A percentile compares a stretch with the other conserved stretches of the same genome.
phyloP scores from a whole-genome alignment of 768 basidiomycete species.

The Kwoniella sp. region DNA sequence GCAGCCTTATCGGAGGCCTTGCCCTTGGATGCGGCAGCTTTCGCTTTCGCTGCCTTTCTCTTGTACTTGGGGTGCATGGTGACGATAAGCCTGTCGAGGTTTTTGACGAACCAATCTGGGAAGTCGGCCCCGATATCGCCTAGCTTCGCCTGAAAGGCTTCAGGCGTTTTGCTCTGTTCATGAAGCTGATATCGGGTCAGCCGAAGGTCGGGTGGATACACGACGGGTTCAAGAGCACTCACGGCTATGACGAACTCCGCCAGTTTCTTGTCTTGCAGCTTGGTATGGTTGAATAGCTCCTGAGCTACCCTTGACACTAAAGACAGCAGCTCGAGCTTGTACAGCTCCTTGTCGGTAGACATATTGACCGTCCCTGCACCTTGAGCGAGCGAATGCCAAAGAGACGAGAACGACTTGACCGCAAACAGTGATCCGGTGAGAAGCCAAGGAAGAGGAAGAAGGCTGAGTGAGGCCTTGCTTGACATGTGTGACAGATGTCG shows the following conservation, averaged over 20 bases:
- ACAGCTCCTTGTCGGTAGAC: constrained; percentile 59
- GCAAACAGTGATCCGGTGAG: too few relatives aligned
- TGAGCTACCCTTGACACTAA: constrained; percentile 86
- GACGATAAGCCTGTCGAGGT: constrained; percentile 88
- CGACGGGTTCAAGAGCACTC: constrained; percentile 26
- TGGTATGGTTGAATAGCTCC: constrained; percentile 79
- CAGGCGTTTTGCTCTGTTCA: constrained; percentile 70
- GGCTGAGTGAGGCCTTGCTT: too few relatives aligned
- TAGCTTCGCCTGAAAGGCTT: constrained; percentile 76
- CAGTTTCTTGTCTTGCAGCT: constrained; percentile 79
- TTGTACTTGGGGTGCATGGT: constrained; percentile 95
- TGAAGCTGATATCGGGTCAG: constrained; percentile 57
- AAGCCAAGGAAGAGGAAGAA: too few relatives aligned
- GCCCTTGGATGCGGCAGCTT: constrained; percentile 24
- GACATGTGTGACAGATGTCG: too few relatives aligned
- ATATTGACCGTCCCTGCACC: too few relatives aligned
- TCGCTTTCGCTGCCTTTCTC: constrained; percentile 57
- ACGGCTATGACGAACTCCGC: constrained; percentile 86
- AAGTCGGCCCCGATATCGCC: constrained; percentile 73
- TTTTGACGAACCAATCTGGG: constrained; percentile 84
- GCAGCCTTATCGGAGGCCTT: constrained; percentile 14
- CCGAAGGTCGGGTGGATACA: background rate
- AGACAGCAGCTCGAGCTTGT: constrained; percentile 88
- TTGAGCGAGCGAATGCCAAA: too few relatives aligned
- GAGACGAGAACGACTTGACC: too few relatives aligned